Evolutionary conservation across 164 flowering plant genomes (phyloP), one percentile per base, ranked within the genome.

Genomic region (Piper longum): DNA sequence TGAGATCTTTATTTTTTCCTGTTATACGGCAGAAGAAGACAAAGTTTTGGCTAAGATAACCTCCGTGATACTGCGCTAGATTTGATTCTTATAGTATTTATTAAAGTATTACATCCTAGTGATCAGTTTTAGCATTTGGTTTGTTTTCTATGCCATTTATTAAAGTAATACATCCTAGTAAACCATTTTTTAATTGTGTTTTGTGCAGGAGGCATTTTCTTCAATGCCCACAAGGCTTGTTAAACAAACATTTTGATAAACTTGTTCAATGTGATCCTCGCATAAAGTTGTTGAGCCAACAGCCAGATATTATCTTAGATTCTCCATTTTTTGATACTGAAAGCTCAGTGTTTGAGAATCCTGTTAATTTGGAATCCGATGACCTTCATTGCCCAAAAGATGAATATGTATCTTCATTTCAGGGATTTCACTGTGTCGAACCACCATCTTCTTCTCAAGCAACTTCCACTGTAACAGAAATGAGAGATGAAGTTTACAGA

Each of bases 231-330:
- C 86, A 77, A 65, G 98, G 96, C 4, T 59, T 83, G 67, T 72
- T 91, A 59, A 76, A 62, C 70, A 91, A 82, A 77, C 95, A 86
- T 72, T 86, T 86, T 67, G 98, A 91, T 68, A 91, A 87, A 81
- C 82, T 91, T 56, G 79, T 88, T 62, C 95, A 88, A 68, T 84
- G 90, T 76, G 98, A 91, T 68, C 75, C 70, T 70, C 91, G 95
- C 39, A 83, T 88, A 26, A 81, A 79, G 65, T 73, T 75, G 72
- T 71, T 90, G 64, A 74, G 74, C 65, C 73, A 64, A 18, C 68
- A 59, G 57, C 63, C 63, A 59, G 89, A 85, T 57, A 76, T 79
- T 40, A 72, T 64, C 52, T 64, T 88, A 71, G 91, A 87, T 39
- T 79, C 87, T 36, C 93, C 86, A 48, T 81, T 64, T 64, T 91